phyloP scores from a whole-genome alignment of 2,329 filamentous ascomycete species.

The Camillea tinctor region DNA sequence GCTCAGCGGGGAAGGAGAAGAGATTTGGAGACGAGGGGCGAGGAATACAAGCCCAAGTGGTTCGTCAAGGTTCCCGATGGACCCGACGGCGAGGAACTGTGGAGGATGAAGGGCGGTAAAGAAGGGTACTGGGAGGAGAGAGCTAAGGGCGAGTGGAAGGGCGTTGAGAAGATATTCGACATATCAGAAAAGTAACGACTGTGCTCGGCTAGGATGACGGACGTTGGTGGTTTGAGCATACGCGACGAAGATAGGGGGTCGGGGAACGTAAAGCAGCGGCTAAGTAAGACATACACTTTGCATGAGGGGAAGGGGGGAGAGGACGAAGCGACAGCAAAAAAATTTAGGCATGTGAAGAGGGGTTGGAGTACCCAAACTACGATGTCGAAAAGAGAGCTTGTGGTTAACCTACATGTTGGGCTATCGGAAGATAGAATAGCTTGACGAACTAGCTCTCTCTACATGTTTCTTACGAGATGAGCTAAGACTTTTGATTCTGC shows the following conservation, averaged over 20 bases:
- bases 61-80: slow-evolving; percentile 70
- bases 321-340: neutral
- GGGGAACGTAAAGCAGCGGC: too few species aligned
- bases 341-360: neutral
- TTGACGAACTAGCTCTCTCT: too few species aligned
- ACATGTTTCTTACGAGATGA: neutral
- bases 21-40: slow-evolving; percentile 72
- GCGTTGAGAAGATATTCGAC: slow-evolving; percentile 30
- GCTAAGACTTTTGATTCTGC: neutral
- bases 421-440: neutral
- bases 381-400: neutral
- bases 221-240: too few species aligned
- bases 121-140: slow-evolving; percentile 95
- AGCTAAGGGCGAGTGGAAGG: slow-evolving; percentile 34
- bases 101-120: slow-evolving; percentile 75
- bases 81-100: slow-evolving; percentile 63
- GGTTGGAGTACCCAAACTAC: neutral
- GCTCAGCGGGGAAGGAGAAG: slow-evolving; percentile 73
- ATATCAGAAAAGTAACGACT: slow-evolving; percentile 11
- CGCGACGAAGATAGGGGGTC: too few species aligned
- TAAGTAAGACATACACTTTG: too few species aligned
- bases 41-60: slow-evolving; percentile 76
- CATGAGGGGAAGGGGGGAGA: too few species aligned
- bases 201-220: neutral
- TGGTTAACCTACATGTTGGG: neutral